Evolutionary conservation across 495 filamentous ascomycete genomes (phyloP), one percentile per base, ranked within the genome.

Genomic region (Aspergillus nanangensis): DNA sequence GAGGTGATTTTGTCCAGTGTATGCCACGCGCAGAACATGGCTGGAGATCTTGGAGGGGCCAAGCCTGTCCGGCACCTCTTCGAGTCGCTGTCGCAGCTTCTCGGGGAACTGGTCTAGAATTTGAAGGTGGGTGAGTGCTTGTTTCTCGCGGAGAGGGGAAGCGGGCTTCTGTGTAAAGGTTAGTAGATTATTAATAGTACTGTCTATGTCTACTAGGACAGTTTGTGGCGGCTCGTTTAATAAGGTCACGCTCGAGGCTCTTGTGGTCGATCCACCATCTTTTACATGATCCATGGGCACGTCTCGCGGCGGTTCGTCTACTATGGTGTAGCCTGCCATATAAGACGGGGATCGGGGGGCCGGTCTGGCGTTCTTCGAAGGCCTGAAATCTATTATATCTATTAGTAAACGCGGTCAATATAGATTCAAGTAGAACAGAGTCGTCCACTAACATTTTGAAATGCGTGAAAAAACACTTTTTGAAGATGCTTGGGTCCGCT

Each of bases 141-240:
- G 20, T 36, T 48, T 17, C 7, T 48, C 51, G 41, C 41, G 51
- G 36, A 2, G 41, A 20, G 4, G 29, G 13, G 5, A 4, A 21
- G 35, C 39, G 40, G 8, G 32, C 14, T 44, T 36, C 45, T 44
- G 51, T 11, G 51, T 46, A 41, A 54, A 42, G 50, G 38, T 13
- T 2, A 54, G 52, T 35, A 55, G 47, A 47, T 55, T 13, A 50
- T 54, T 32, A 39, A 50, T 54, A 7, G 46, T n/a, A n/a, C n/a
- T n/a, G n/a, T n/a, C n/a, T n/a, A n/a, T n/a, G n/a, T n/a, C n/a
- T n/a, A n/a, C n/a, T n/a, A 11, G 25, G 25, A 29, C 25, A 29
- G 25, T 29, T 29, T 29, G 25, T 11, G 25, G 11, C 25, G 25
- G 25, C 25, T 29, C 25, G 11, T 29, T 11, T 29, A 29, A 29